Evolutionary conservation across 352 stramenopile genomes (phyloP).

Genomic region (Phytophthora lateralis): DNA sequence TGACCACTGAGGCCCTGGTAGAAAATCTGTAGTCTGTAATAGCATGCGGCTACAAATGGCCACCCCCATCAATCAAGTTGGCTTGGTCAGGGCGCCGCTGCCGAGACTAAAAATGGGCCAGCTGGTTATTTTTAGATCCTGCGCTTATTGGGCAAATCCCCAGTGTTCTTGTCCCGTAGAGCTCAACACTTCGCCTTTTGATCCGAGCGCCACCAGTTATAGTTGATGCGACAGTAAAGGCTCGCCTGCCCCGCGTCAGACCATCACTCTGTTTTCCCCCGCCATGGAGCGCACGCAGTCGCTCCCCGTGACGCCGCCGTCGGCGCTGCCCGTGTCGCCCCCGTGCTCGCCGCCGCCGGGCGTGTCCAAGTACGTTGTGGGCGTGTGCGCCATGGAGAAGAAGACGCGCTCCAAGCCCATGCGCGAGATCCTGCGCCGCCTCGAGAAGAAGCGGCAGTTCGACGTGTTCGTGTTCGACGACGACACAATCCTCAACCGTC

Average conservation of each 20-base stretch:
- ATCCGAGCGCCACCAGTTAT: constrained; percentile 6
- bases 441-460: constrained; percentile 94
- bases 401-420: constrained; percentile 98
- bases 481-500: constrained; percentile 94
- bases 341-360: constrained; percentile 20
- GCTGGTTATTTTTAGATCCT: background rate
- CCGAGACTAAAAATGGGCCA: background rate
- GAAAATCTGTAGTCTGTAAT: too few species aligned
- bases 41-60: background rate
- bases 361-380: constrained; percentile 87
- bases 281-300: constrained; percentile 41
- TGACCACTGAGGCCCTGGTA: too few species aligned
- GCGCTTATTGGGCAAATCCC: constrained; percentile 10
- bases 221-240: constrained; percentile 1
- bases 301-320: constrained; percentile 19
- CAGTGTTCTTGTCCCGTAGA: constrained; percentile 3
- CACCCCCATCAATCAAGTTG: background rate
- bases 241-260: constrained; percentile 3
- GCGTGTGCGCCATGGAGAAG: constrained; percentile 99
- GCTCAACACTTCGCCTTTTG: constrained; percentile 18
- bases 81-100: too few species aligned
- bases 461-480: constrained; percentile 98
- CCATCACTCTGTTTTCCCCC: constrained; percentile 24
- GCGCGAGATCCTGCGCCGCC: constrained; percentile 94
- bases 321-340: constrained; percentile 16